phyloP scores from a whole-genome alignment of 306 rosid species.

The Castanopsis chinensis region DNA sequence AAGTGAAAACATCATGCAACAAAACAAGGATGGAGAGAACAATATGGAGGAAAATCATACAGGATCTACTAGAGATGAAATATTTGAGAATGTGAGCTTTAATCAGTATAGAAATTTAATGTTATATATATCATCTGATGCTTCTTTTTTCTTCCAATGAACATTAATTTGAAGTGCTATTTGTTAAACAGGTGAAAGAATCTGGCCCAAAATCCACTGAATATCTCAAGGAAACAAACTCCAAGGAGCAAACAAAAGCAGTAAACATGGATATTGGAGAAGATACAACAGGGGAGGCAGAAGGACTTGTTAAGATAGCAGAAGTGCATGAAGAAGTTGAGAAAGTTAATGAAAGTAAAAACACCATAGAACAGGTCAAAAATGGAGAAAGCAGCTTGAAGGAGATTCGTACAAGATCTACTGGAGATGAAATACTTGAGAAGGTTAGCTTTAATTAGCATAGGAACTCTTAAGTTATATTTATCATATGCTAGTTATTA shows the following conservation, averaged over 20 bases:
- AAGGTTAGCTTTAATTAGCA: too few species aligned
- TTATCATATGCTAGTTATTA: too few species aligned
- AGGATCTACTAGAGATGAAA: background rate
- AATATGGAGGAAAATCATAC: background rate
- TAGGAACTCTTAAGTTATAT: too few species aligned
- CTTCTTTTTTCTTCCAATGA: too few species aligned
- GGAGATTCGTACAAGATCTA: background rate
- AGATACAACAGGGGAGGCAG: background rate
- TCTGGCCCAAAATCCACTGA: conserved; percentile 1
- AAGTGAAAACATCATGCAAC: background rate
- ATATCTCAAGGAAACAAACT: background rate
- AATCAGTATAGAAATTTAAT: background rate
- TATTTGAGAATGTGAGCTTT: background rate
- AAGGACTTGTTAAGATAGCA: too few species aligned
- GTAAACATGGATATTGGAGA: background rate
- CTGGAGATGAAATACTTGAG: background rate
- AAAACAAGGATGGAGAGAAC: background rate
- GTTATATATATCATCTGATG: too few species aligned
- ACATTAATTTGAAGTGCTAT: too few species aligned
- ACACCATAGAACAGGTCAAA: background rate
- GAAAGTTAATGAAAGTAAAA: background rate
- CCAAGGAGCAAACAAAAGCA: background rate
- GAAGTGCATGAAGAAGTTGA: conserved; percentile 10
- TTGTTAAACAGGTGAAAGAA: conserved; percentile 2
- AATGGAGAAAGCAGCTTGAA: conserved; percentile 4